Evolutionary conservation across 805 yeast species (phyloP).

Genomic region (Metschnikowia lunata): DNA sequence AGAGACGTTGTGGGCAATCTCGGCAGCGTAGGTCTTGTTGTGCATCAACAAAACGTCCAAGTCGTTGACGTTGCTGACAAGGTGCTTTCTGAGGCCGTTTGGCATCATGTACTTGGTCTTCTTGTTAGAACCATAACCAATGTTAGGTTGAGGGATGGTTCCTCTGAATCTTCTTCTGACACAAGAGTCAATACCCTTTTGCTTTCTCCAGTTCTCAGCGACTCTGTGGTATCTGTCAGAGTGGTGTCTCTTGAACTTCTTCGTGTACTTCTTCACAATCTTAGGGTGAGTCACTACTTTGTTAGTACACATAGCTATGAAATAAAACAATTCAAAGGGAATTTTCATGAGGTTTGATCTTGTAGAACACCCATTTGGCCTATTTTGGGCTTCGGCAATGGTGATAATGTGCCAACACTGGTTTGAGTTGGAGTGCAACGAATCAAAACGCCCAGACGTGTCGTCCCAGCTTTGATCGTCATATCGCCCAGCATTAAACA

Average conservation of each 20-base stretch:
- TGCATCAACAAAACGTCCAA: constrained; percentile 94
- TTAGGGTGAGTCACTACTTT: constrained; percentile 93
- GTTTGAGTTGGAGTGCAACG: too few relatives aligned
- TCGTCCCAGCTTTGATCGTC: too few relatives aligned
- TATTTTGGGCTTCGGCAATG: background rate
- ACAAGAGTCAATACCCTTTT: constrained; percentile 99
- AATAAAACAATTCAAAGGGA: background rate
- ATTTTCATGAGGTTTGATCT: background rate
- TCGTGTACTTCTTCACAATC: constrained; percentile 99
- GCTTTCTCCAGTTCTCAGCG: constrained; percentile 99
- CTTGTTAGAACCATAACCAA: constrained; percentile 99
- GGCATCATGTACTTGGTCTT: constrained; percentile 94
- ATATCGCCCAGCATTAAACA: too few relatives aligned
- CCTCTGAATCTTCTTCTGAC: constrained; percentile 99
- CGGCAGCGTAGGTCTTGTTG: constrained; percentile 99
- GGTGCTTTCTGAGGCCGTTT: constrained; percentile 96
- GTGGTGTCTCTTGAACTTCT: constrained; percentile 99
- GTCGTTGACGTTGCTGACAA: constrained; percentile 88
- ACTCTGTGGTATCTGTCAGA: constrained; percentile 99
- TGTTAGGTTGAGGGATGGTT: constrained; percentile 97
- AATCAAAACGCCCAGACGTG: too few relatives aligned
- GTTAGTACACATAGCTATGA: constrained; percentile 18
- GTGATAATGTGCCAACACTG: too few relatives aligned
- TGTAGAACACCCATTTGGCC: background rate
- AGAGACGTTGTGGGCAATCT: constrained; percentile 98